These are phyloP conservation scores for Spinacia oleracea DNA, from an alignment of 179 eudicot genomes.

Conservation along the genomic window DNA sequence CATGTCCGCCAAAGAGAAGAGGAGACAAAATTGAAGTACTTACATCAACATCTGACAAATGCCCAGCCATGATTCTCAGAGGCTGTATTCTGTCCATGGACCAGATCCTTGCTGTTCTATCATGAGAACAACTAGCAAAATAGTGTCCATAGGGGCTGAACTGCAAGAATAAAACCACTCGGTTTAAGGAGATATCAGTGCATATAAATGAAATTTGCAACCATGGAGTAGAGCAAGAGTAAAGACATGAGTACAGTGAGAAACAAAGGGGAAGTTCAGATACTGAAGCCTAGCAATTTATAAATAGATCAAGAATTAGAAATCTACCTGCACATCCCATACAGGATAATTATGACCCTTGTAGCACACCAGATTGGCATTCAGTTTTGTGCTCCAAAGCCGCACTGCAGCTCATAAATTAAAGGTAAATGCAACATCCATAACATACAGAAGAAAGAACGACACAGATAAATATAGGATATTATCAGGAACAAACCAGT, in stretches of 20 bases:
- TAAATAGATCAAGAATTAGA: neutral
- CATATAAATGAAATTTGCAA: neutral
- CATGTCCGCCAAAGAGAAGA: neutral
- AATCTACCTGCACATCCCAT: slow-evolving; percentile 94
- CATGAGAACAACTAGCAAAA: slow-evolving; percentile 98
- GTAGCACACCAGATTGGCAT: slow-evolving; percentile 98
- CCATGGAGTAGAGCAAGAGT: neutral
- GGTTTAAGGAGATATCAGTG: slow-evolving; percentile 17
- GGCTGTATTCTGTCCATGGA: slow-evolving; percentile 94
- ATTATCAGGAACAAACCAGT: slow-evolving; percentile 56
- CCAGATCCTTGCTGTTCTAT: slow-evolving; percentile 97
- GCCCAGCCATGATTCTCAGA: slow-evolving; percentile 93
- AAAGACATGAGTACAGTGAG: neutral
- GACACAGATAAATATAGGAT: slow-evolving; percentile 12
- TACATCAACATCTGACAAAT: slow-evolving; percentile 97
- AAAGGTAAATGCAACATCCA: neutral
- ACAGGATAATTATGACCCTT: slow-evolving; percentile 99
- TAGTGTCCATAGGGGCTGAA: slow-evolving; percentile 96
- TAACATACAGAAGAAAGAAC: neutral
- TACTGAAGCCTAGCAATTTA: neutral
- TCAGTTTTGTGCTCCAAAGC: slow-evolving; percentile 88
- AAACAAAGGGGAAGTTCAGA: neutral
- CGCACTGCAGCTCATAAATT: slow-evolving; percentile 61
- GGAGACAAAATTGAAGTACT: slow-evolving; percentile 33
- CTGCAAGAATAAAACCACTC: slow-evolving; percentile 51